Evolutionary conservation across 768 basidiomycete genomes (phyloP).

Genomic region (Heimioporus sp.): DNA sequence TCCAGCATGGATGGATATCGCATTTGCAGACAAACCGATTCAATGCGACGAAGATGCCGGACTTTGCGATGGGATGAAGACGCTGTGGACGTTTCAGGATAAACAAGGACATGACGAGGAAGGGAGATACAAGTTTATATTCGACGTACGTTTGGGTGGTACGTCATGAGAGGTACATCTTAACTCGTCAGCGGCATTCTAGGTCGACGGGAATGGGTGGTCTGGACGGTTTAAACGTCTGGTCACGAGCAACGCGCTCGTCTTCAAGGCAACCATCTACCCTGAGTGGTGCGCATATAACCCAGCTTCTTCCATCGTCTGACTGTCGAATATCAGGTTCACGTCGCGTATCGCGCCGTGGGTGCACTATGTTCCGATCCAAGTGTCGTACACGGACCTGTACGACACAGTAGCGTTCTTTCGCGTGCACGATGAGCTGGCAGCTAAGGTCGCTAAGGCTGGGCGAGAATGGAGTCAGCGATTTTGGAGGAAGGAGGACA

Average conservation of each 20-base stretch:
- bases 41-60: constrained; percentile 33
- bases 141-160: constrained; percentile 42
- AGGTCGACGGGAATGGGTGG: constrained; percentile 67
- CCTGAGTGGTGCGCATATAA: constrained; percentile 58
- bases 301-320: neutral
- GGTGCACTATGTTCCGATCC: constrained; percentile 74
- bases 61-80: constrained; percentile 42
- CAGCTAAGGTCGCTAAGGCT: constrained; percentile 50
- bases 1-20: constrained; percentile 59
- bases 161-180: too few species aligned
- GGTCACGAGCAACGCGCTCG: constrained; percentile 56
- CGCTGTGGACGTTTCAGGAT: constrained; percentile 50
- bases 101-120: constrained; percentile 47
- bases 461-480: constrained; percentile 56
- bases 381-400: constrained; percentile 63
- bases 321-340: constrained; percentile 37
- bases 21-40: constrained; percentile 47
- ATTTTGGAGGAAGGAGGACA: constrained; percentile 61
- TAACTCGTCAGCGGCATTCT: too few species aligned
- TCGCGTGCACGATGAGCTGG: constrained; percentile 62
- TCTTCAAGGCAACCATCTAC: constrained; percentile 71
- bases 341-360: constrained; percentile 59
- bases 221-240: constrained; percentile 68
- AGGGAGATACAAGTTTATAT: constrained; percentile 57
- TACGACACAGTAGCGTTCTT: constrained; percentile 75